These are phyloP conservation scores for Aspergillus tamarii DNA, from an alignment of 2,329 filamentous ascomycete species.

Conservation along the genomic window DNA sequence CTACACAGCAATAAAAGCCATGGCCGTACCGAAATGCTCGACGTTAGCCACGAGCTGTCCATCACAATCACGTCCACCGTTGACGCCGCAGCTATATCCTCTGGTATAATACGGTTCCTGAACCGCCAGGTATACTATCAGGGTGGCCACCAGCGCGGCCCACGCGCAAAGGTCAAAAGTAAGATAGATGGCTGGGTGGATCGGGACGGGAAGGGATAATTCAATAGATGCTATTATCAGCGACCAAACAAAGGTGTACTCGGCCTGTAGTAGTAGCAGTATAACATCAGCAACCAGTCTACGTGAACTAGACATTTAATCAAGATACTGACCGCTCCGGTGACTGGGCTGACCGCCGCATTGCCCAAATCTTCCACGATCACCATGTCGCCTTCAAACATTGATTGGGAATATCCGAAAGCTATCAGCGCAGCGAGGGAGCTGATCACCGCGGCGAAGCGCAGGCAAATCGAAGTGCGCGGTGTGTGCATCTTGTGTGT, in stretches of 20 bases:
- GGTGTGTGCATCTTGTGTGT: constrained; percentile 1
- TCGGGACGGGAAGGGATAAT: not conserved
- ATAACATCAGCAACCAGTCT: not conserved
- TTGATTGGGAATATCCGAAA: constrained; percentile 12
- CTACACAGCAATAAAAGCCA: constrained; percentile 14
- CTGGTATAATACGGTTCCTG: constrained; percentile 8
- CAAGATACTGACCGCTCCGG: constrained; percentile 9
- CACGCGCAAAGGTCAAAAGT: constrained; percentile 15
- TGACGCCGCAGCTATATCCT: constrained; percentile 8
- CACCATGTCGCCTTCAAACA: constrained; percentile 1
- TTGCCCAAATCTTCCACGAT: constrained; percentile 5
- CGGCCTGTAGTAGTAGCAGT: constrained; percentile 6
- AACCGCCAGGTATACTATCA: constrained; percentile 4
- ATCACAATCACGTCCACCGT: not conserved
- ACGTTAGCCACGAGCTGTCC: constrained; percentile 11
- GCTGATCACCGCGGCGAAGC: constrained; percentile 4
- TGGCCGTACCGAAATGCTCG: constrained; percentile 15
- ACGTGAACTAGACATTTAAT: not conserved
- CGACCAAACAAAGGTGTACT: constrained; percentile 15
- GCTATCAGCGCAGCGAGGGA: constrained; percentile 10
- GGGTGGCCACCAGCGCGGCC: not conserved
- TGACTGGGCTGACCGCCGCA: constrained; percentile 9
- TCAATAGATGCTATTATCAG: constrained; percentile 13
- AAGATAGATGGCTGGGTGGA: constrained; percentile 17
- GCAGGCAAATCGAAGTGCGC: constrained; percentile 4